Base-by-base conservation (phyloP, 805 yeast species). In the Myxozyma mucilagina region DNA sequence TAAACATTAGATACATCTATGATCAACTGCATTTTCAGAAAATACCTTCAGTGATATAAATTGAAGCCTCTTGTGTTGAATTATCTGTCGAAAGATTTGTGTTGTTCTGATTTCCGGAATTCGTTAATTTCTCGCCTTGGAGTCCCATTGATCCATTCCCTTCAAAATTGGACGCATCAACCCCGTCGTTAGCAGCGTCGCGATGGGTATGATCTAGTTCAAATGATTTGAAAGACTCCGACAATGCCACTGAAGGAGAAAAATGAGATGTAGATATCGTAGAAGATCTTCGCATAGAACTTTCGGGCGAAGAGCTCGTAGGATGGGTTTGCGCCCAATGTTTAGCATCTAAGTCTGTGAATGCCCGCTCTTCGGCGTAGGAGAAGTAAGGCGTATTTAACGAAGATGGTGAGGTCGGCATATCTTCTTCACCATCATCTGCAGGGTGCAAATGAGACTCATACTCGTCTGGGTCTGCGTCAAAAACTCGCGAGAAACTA, bases 331-430 rank as follows among this genome's bases (percentile, higher is more conserved):
- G 67, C 2, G 67, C 67, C 66, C 66, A 63, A 47, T 63, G 47
- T 47, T 63, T 63, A 20, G 57, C 66, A 24, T 63, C 67, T n/a
- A 61, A 45, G 20, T 57, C 59, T 39, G 54, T 63, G 20, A 57
- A 53, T 5, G 66, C 63, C 14, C 59, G 55, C 35, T 63, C 67
- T 29, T 63, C 67, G 1, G 60, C 61, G 44, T 63, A 63, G 10
- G 65, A 49, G 52, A 61, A 63, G 43, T 47, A 63, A 7, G 66
- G 67, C 5, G 63, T 60, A 38, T 39, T 31, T 16, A 44, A 29
- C 2, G 54, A 42, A 14, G 53, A 55, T 4, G 52, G 48, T 1
- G 57, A 47, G 35, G 32, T 32, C 13, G 52, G 51, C 47, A 51
- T 20, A 34, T 47, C 57, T 38, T 16, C 57, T 36, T 47, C 57